These are phyloP conservation scores for Martensiomyces pterosporus DNA, from an alignment of 192 early-diverging fungal species.

Conservation along the genomic window DNA sequence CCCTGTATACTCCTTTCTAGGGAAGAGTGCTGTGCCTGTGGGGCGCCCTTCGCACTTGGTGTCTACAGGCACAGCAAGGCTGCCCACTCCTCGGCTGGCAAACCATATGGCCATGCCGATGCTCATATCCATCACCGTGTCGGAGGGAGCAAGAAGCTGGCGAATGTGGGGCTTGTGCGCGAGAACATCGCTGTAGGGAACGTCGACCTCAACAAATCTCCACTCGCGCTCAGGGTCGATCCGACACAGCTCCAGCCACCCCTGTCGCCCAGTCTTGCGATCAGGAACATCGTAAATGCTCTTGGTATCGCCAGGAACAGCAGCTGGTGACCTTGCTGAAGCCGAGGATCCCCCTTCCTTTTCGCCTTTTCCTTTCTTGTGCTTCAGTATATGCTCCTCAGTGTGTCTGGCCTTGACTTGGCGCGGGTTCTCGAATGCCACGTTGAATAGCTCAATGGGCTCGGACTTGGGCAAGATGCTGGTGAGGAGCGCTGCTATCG, in stretches of 20 bases:
- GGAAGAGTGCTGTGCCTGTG: no score
- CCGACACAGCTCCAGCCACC: constrained; percentile 51
- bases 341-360: no score
- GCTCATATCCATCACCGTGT: constrained; percentile 95
- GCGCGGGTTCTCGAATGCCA: constrained; percentile 92
- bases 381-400: no score
- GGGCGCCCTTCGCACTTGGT: no score
- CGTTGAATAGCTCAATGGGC: constrained; percentile 90
- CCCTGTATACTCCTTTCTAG: constrained; percentile 56
- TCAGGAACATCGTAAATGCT: constrained; percentile 68
- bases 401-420: constrained; percentile 15
- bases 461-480: constrained; percentile 63
- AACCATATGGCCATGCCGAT: constrained; percentile 98
- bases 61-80: constrained; percentile 3
- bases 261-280: constrained; percentile 65
- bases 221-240: constrained; percentile 70
- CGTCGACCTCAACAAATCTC: constrained; percentile 88
- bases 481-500: constrained; percentile 78
- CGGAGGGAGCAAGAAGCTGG: constrained; percentile 70
- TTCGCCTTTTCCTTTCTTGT: not conserved
- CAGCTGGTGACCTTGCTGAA: no score
- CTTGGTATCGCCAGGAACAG: no score
- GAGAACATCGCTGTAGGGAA: constrained; percentile 69
- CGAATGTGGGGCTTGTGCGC: constrained; percentile 56
- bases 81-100: constrained; percentile 76